Evolutionary conservation across 805 yeast species (phyloP), one percentile per base, ranked within the genome.

Genomic region (Ogataea degrootiae): DNA sequence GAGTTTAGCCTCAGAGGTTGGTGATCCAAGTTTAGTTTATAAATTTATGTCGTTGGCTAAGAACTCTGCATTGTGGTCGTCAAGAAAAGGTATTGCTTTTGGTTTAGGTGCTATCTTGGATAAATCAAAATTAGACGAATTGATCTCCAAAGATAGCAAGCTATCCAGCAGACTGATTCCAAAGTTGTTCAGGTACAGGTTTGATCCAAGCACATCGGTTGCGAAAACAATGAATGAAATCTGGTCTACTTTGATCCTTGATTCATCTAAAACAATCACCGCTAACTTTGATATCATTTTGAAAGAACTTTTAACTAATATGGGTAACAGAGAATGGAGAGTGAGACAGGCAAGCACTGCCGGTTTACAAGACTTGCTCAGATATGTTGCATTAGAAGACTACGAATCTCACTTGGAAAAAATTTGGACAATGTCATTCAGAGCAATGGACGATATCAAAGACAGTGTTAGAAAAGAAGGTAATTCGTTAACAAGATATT

Each of bases 11-110:
- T 81, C 94, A 1, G 99, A 92, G 61, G 95, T 90, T 9, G 98
- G 98, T 29, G 97, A 92, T 65, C 96, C 98, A 14, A 79, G 94
- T 54, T 75, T 92, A 54, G 97, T 92, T 5, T 92, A 92, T 67
- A 87, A 89, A 61, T 92, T 92, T 63, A 89, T 92, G 97, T 82
- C 96, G 0, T 69, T 92, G 47, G 96, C 97, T 0, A 84, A 87
- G 52, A 84, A 83, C 44, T 87, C 96, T 0, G 82, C 94, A 0
- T 67, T 91, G 19, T 92, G 99, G 99, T 79, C 95, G 0, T 87
- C 97, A 0, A 74, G 96, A 62, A 87, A 87, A 54, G 99, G 98
- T 44, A 82, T 90, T 58, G 98, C 98, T 0, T 92, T 87, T 69
- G 97, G 98, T 0, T 72, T 92, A 35, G 92, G 96, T 9, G 82